Conservation (phyloP, 345 rosid species). For the rapeseed (Brassica napus) region DNA sequence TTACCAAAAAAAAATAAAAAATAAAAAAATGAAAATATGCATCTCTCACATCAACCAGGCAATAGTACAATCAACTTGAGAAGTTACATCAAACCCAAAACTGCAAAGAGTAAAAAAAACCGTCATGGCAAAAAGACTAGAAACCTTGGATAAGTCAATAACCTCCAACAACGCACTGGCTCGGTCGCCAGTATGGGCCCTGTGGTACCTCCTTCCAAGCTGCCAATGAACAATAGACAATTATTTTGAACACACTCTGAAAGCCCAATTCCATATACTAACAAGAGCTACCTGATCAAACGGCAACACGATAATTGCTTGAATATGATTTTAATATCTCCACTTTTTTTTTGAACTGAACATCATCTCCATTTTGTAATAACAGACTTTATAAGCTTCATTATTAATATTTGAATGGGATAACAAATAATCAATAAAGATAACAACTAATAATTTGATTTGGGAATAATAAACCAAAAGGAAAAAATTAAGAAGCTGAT, state of each 20-base stretch:
- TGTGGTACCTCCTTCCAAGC: neutral
- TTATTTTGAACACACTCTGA: neutral
- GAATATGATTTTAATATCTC: neutral
- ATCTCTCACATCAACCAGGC: neutral
- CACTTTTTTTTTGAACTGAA: neutral
- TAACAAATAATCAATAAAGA: conserved; percentile 1
- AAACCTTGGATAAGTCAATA: neutral
- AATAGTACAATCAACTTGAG: neutral
- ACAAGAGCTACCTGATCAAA: neutral
- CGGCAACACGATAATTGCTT: neutral
- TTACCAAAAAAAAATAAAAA: no score
- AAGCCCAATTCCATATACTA: neutral
- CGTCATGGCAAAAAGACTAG: neutral
- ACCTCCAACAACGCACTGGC: neutral
- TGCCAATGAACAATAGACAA: neutral
- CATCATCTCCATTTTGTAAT: neutral
- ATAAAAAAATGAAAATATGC: neutral
- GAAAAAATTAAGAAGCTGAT: conserved; percentile 14
- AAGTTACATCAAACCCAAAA: no score
- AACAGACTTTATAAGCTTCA: neutral
- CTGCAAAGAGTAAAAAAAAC: neutral
- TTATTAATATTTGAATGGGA: conserved; percentile 20
- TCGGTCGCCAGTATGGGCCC: neutral
- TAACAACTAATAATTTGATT: conserved; percentile 32
- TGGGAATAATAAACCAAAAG: conserved; percentile 18